Conservation (phyloP, 768 basidiomycete species). For the Cyathus striatus region DNA sequence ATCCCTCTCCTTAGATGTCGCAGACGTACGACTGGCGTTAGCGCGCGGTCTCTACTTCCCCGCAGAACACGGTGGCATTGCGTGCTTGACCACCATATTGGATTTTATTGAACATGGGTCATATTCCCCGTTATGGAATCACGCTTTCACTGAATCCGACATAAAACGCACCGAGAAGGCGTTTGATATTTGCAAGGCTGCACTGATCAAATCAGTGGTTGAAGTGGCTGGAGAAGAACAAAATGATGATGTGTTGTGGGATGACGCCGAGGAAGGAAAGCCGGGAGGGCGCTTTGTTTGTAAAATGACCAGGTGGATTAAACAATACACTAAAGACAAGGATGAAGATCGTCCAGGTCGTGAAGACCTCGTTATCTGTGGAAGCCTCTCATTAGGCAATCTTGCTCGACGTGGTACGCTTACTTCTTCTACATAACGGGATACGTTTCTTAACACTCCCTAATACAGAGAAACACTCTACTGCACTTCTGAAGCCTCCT, state of each 20-base stretch:
- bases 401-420: slow-evolving; percentile 66
- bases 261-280: slow-evolving; percentile 44
- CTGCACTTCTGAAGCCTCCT: slow-evolving; percentile 59
- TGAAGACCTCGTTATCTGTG: slow-evolving; percentile 83
- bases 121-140: slow-evolving; percentile 63
- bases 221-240: slow-evolving; percentile 81
- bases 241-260: slow-evolving; percentile 77
- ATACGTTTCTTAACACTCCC: slow-evolving; percentile 4
- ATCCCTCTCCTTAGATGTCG: slow-evolving; percentile 72
- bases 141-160: slow-evolving; percentile 42
- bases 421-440: neutral
- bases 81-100: slow-evolving; percentile 60
- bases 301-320: slow-evolving; percentile 75
- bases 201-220: slow-evolving; percentile 80
- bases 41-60: slow-evolving; percentile 62
- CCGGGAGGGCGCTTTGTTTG: slow-evolving; percentile 71
- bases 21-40: slow-evolving; percentile 67
- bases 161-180: slow-evolving; percentile 58
- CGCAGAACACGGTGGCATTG: slow-evolving; percentile 47
- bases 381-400: slow-evolving; percentile 79
- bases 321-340: slow-evolving; percentile 41
- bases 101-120: slow-evolving; percentile 71
- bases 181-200: slow-evolving; percentile 81
- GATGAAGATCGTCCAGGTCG: slow-evolving; percentile 27
- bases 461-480: slow-evolving; percentile 50